These are phyloP conservation scores for Phytopythium kandeliae DNA, from an alignment of 352 stramenopile species.

Conservation along the genomic window DNA sequence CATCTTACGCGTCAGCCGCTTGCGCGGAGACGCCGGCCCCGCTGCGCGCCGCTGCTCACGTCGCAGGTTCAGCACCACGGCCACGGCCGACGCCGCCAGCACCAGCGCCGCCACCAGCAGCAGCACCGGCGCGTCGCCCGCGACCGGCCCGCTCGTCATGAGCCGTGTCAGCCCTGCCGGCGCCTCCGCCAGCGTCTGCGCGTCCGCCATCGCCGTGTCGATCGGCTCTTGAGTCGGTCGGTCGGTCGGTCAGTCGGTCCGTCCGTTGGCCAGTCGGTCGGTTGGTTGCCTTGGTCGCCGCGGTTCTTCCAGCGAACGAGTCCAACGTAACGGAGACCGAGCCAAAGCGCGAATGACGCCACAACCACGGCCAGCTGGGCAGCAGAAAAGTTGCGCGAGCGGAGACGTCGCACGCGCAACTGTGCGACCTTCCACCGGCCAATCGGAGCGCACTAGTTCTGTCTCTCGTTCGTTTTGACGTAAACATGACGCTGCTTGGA, in stretches of 20 bases:
- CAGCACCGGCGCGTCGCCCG: conserved; percentile 19
- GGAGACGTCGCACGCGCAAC: not conserved
- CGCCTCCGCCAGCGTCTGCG: conserved; percentile 11
- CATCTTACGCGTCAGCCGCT: conserved; percentile 48
- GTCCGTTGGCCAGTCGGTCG: too few species aligned
- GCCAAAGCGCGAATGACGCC: not conserved
- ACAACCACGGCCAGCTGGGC: not conserved
- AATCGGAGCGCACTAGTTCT: not conserved
- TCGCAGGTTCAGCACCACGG: conserved; percentile 23
- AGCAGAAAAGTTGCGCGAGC: not conserved
- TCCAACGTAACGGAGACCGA: not conserved
- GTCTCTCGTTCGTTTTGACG: not conserved
- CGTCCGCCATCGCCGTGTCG: conserved; percentile 12
- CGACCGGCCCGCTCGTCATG: conserved; percentile 13
- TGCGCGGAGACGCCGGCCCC: conserved; percentile 1
- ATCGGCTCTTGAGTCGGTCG: too few species aligned
- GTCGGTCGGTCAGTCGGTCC: too few species aligned
- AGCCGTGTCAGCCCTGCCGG: conserved; percentile 15
- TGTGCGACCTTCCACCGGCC: not conserved
- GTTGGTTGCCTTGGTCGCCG: too few species aligned
- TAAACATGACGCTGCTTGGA: conserved; percentile 3
- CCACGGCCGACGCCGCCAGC: conserved; percentile 25
- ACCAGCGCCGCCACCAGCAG: conserved; percentile 26
- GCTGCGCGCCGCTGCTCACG: conserved; percentile 14
- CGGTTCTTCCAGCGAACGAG: too few species aligned